Conservation (phyloP, 768 basidiomycete genomes). For the Podaxis sp. region DNA sequence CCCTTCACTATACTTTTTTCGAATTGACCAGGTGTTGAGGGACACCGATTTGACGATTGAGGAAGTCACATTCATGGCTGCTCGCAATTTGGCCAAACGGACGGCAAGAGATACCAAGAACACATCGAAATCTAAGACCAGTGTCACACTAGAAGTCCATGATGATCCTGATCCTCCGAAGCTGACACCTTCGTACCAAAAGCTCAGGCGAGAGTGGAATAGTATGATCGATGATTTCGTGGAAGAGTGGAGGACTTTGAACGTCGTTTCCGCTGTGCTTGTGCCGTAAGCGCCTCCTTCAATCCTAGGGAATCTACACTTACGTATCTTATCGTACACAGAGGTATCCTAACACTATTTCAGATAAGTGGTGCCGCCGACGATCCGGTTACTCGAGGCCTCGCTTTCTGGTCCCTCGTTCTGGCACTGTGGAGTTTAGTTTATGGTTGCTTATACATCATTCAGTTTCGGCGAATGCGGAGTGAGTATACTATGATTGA, state of each 20-base stretch:
- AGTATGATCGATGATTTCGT: neutral
- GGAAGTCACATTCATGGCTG: neutral
- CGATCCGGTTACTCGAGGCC: conserved; percentile 4
- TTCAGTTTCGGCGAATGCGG: conserved; percentile 11
- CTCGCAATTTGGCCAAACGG: neutral
- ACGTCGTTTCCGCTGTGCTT: conserved; percentile 1
- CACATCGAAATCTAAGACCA: neutral
- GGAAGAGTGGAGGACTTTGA: neutral
- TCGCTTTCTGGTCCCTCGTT: conserved; percentile 4
- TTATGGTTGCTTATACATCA: conserved; percentile 11
- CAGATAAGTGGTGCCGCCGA: neutral
- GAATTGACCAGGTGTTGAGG: neutral
- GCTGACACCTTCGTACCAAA: neutral
- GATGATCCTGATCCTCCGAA: neutral
- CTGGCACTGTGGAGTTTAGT: conserved; percentile 9
- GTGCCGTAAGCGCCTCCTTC: neutral
- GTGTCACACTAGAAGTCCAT: neutral
- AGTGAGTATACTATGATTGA: neutral
- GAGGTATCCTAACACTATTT: neutral
- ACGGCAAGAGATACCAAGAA: neutral
- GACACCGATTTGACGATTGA: neutral
- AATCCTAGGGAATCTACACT: neutral
- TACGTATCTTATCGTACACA: neutral
- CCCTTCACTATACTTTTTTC: conserved; percentile 4
- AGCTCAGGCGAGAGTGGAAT: neutral